These are phyloP conservation scores for Fraxinus pennsylvanica DNA, from an alignment of 257 asterid species.

Conservation along the genomic window DNA sequence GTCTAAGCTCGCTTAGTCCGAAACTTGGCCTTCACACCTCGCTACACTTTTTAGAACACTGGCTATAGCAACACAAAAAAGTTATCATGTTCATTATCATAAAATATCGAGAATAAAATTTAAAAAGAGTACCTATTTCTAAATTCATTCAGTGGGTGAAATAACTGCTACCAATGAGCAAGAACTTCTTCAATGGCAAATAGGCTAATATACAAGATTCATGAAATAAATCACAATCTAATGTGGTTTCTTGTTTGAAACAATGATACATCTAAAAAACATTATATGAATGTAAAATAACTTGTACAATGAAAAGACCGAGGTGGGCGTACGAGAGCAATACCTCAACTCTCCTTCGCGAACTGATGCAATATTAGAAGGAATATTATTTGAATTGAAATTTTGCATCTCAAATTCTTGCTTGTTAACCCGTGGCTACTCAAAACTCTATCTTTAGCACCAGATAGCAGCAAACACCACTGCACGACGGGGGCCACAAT, in stretches of 20 bases:
- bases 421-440: not conserved
- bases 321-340: not conserved
- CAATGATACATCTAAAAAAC: not conserved
- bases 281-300: not conserved
- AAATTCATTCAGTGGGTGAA: not conserved
- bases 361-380: not conserved
- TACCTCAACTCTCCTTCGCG: not conserved
- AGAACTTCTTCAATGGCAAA: not conserved
- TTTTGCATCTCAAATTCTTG: not conserved
- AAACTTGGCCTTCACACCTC: too few species aligned
- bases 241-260: not conserved
- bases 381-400: not conserved
- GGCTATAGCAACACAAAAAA: not conserved
- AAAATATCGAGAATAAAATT: not conserved
- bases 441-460: not conserved
- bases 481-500: not conserved
- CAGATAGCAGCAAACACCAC: not conserved
- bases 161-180: not conserved
- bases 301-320: not conserved
- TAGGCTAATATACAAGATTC: not conserved
- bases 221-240: not conserved
- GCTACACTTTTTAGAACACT: too few species aligned
- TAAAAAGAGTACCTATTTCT: not conserved
- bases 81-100: not conserved
- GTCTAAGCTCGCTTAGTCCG: too few species aligned